Percentiles rank a stretch among this genome's conserved stretches.
These are phyloP conservation scores for Arthrobotrys iridis DNA, from an alignment of 2,329 filamentous ascomycete species.

Conservation along the genomic window DNA sequence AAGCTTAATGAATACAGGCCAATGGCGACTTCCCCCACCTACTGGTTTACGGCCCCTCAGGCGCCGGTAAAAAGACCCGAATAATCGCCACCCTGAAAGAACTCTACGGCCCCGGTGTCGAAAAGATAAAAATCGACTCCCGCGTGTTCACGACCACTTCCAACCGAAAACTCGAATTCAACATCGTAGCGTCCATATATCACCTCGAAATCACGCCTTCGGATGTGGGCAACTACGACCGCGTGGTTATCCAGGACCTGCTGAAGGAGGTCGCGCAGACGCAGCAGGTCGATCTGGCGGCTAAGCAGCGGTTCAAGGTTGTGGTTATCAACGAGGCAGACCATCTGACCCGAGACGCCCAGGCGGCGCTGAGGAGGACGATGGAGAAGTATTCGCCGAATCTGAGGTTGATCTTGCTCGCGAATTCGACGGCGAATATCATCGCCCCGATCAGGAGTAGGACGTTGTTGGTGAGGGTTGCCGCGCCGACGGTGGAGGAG, in stretches of 20 bases:
- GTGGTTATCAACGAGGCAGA: constrained; percentile 99
- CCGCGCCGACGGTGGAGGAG: constrained; percentile 84
- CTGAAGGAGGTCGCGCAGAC: constrained; percentile 98
- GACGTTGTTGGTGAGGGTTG: constrained; percentile 88
- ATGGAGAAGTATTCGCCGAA: constrained; percentile 99
- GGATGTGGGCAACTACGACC: constrained; percentile 94
- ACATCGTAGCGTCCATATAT: constrained; percentile 96
- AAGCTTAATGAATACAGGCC: constrained; percentile 69
- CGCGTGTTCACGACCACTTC: constrained; percentile 94
- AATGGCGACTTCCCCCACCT: constrained; percentile 98
- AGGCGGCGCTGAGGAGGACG: constrained; percentile 90
- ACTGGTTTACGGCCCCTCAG: constrained; percentile 94
- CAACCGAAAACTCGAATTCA: constrained; percentile 99
- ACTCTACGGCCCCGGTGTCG: constrained; percentile 93
- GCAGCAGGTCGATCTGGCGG: constrained; percentile 94
- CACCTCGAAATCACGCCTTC: constrained; percentile 98
- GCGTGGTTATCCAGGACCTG: constrained; percentile 93
- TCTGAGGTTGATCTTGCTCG: constrained; percentile 85
- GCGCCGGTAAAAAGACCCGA: constrained; percentile 96
- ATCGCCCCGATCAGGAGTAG: constrained; percentile 97
- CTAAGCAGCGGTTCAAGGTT: constrained; percentile 94
- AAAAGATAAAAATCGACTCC: constrained; percentile 99
- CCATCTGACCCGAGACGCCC: constrained; percentile 89
- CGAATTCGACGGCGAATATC: constrained; percentile 97
- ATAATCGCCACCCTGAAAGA: constrained; percentile 96